These are phyloP conservation scores for Verbena officinalis DNA, from an alignment of 257 asterid genomes.

Conservation along the genomic window DNA sequence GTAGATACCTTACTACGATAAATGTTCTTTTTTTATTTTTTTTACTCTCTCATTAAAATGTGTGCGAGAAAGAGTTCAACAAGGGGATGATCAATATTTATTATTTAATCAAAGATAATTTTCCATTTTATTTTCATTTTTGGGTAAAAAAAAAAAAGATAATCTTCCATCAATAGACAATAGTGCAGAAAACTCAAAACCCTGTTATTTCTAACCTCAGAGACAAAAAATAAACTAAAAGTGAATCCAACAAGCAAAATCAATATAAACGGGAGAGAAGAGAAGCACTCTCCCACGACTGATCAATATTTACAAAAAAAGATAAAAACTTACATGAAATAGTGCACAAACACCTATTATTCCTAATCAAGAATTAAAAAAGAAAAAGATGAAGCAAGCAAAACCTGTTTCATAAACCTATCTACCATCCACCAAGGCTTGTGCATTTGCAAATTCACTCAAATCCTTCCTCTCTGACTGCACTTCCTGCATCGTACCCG, in stretches of 20 bases:
- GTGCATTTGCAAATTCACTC: conserved; percentile 31
- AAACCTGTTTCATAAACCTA: conserved; percentile 27
- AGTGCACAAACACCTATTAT: conserved; percentile 15
- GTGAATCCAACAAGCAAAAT: too few relatives aligned
- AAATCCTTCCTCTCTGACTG: conserved; percentile 39
- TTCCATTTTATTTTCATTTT: too few relatives aligned
- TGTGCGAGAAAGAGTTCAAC: background rate
- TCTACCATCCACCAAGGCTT: conserved; percentile 69
- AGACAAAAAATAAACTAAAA: background rate
- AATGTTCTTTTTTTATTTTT: too few relatives aligned
- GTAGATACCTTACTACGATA: too few relatives aligned
- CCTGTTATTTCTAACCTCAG: background rate
- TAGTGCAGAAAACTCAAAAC: background rate
- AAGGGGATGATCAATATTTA: background rate
- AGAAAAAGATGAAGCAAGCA: background rate
- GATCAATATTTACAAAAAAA: conserved; percentile 14
- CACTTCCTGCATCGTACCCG: conserved; percentile 42
- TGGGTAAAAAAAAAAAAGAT: too few relatives aligned
- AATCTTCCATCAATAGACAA: too few relatives aligned
- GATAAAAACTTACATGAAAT: background rate
- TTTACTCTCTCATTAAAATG: too few relatives aligned
- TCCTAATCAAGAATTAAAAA: background rate
- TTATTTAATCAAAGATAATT: too few relatives aligned
- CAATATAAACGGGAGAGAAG: too few relatives aligned
- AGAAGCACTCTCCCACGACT: too few relatives aligned